phyloP scores from a whole-genome alignment of 2,329 filamentous ascomycete species.

The Fusarium chuoi region DNA sequence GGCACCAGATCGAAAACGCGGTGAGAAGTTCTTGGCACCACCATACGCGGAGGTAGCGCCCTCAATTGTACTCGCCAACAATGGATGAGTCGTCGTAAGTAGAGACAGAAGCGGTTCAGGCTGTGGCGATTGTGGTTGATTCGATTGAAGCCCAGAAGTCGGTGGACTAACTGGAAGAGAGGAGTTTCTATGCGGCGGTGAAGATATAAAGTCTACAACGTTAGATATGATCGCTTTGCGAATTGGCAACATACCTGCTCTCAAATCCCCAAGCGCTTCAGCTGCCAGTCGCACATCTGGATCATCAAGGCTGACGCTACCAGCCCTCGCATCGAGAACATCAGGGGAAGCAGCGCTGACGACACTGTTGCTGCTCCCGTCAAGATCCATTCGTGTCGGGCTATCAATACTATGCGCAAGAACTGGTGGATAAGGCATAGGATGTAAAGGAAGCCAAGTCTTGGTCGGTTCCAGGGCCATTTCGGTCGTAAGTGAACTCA shows the following conservation, averaged over 20 bases:
- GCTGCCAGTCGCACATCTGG: constrained; percentile 77
- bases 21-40: constrained; percentile 89
- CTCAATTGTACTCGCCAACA: constrained; percentile 86
- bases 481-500: constrained; percentile 50
- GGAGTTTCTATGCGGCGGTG: constrained; percentile 62
- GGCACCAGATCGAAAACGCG: constrained; percentile 86
- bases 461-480: constrained; percentile 40
- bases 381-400: constrained; percentile 61
- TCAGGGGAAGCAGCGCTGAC: constrained; percentile 59
- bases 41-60: constrained; percentile 87
- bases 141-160: constrained; percentile 45
- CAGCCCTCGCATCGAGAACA: constrained; percentile 56
- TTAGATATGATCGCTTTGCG: constrained; percentile 22
- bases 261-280: constrained; percentile 78
- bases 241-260: constrained; percentile 65
- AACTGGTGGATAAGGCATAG: constrained; percentile 51
- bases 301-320: constrained; percentile 70
- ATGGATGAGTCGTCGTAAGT: constrained; percentile 86
- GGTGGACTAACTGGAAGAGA: constrained; percentile 53
- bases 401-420: constrained; percentile 54
- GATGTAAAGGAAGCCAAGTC: constrained; percentile 61
- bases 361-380: constrained; percentile 55
- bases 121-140: constrained; percentile 57
- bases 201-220: constrained; percentile 71
- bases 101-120: constrained; percentile 86